Evolutionary conservation across 345 rosid species (phyloP), one percentile per base, ranked within the genome.

Genomic region (Eucalyptus microcorys): DNA sequence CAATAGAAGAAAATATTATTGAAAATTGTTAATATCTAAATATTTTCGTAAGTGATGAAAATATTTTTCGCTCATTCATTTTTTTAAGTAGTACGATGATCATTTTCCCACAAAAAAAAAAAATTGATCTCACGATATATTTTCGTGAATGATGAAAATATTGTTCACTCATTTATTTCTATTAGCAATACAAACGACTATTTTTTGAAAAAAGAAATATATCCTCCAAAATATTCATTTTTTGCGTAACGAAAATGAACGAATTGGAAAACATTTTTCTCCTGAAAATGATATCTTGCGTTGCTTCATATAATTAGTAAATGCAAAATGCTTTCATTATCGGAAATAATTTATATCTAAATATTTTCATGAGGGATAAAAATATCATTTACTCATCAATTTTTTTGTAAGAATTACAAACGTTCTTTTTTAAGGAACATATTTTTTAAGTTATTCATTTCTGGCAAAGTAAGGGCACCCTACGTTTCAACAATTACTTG

Each of bases 271-370:
- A 9, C 0, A 21, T 22, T 53, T 53, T 53, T 53, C 27, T 53
- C 1, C 0, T 4, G 0, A 53, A 53, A 53, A 53, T 53, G 59
- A 53, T 9, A 21, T 55, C 5, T 24, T 22, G 3, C 59, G 3
- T 21, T 55, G 61, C 61, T 55, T 21, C 12, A 0, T 5, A 4
- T 55, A 4, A 55, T 55, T 55, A 55, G 61, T 0, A 24, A 55
- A 24, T 55, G 27, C 5, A 55, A 55, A 55, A 4, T 55, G 59
- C 3, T 55, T 55, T 53, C 3, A 57, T 4, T 57, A 57, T 1
- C 7, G 0, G 0, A 2, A 27, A 24, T 27, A 57, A 26, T 57
- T 5, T 26, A 57, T 57, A 2, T 57, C 0, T 26, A 57, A 57
- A 57, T 10, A 57, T 26, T 57, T 68, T 34, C 24, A 5, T 0